Conservation (phyloP, 2,329 filamentous ascomycete species). For the Xylaria digitata region DNA sequence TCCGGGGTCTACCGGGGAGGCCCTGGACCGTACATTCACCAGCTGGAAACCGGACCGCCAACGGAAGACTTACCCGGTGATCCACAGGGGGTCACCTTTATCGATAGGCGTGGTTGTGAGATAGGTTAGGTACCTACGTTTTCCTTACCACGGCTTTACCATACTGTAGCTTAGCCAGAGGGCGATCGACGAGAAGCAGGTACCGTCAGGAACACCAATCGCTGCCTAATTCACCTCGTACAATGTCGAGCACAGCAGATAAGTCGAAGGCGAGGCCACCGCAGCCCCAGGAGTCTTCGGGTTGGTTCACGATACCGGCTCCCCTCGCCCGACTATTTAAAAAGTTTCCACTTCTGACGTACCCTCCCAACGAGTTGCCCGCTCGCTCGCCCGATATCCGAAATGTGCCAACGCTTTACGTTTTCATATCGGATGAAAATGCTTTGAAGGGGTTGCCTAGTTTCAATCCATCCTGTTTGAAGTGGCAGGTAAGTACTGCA, state of each 20-base stretch:
- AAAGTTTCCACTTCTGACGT: slow-evolving; percentile 80
- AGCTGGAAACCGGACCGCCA: slow-evolving; percentile 17
- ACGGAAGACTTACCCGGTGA: neutral
- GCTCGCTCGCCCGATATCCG: slow-evolving; percentile 57
- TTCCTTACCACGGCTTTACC: too few species aligned
- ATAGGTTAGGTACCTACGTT: neutral
- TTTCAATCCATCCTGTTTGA: slow-evolving; percentile 92
- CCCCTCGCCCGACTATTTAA: slow-evolving; percentile 88
- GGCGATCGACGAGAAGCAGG: neutral
- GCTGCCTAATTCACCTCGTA: neutral
- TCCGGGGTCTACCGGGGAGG: too few species aligned
- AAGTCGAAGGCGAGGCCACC: slow-evolving; percentile 33
- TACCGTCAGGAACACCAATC: neutral
- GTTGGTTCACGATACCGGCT: slow-evolving; percentile 71
- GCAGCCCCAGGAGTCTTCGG: slow-evolving; percentile 43
- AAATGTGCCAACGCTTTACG: slow-evolving; percentile 71
- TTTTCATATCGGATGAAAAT: slow-evolving; percentile 78
- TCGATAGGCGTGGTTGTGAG: slow-evolving; percentile 12
- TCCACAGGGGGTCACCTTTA: neutral
- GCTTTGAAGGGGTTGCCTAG: slow-evolving; percentile 73
- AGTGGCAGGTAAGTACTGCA: slow-evolving; percentile 82
- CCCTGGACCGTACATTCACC: neutral
- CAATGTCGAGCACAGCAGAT: slow-evolving; percentile 27
- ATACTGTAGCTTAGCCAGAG: neutral
- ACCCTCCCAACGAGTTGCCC: slow-evolving; percentile 78